Base-by-base conservation (phyloP, 2,329 filamentous ascomycete genomes). In the Atkinsonella texensis region DNA sequence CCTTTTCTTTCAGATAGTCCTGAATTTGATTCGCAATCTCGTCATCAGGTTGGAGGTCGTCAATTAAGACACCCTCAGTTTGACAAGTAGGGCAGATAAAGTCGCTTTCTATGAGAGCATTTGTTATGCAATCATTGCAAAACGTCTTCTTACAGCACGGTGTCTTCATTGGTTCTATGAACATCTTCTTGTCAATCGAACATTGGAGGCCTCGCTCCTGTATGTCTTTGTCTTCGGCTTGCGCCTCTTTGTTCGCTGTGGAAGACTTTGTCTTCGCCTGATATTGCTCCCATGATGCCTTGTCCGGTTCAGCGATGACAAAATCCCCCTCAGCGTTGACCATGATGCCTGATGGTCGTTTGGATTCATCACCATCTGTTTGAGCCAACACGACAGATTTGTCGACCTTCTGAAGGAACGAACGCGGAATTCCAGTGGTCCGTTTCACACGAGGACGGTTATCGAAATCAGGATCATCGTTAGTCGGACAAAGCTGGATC, bases 71-170 rank as follows among this genome's bases (percentile, higher is more conserved):
- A 63, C 88, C 88, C 66, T 95, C 89, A 56, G 85, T 86, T 70
- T 87, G 82, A 75, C 93, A 98, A 60, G 84, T 84, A 57, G 93
- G 93, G 70, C 93, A 98, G 70, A 90, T 77, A 72, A 98, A 89
- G 78, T 98, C 93, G 80, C 86, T 93, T 76, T 97, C 90, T 72
- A 96, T 91, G 71, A 98, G 84, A 71, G 90, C 88, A 80, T 95
- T 95, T 68, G 93, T 94, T 73, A 98, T 96, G 85, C 93, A 98
- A 69, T 96, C 89, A 81, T 93, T 93, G 79, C 93, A 98, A 77
- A 95, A 98, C 66, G 90, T 96, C 80, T 87, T 94, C 74, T 87
- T 81, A 77, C 93, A 98, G 80, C 93, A 98, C 59, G 93, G 91
- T 65, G 93, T 97, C 81, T 95, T 95, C 79, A 94, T 93, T 79